Evolutionary conservation across 108 stramenopile genomes (phyloP), one percentile per base, ranked within the genome.

Genomic region (Skeletonema potamos): DNA sequence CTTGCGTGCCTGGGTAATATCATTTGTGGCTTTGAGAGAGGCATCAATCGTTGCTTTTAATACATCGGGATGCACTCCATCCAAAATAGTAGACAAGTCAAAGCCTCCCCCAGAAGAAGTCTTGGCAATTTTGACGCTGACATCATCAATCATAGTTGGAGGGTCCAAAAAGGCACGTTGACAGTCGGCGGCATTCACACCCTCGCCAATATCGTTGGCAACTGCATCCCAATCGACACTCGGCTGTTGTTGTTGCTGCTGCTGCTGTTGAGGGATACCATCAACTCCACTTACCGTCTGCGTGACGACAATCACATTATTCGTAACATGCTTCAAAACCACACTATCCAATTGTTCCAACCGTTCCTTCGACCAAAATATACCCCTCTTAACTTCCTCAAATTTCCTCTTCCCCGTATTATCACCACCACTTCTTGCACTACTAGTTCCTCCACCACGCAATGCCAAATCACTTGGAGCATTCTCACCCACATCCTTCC

Each of bases 221-320:
- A 95, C 84, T 27, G 74, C 71, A 18, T 86, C 79, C 94, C 94
- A 95, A 59, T 92, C 81, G 7, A 94, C 72, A 13, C 70, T 43
- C 44, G 60, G 41, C 28, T 63, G 48, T 2, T 20, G 48, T 2
- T 20, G 48, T 8, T 20, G 48, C 6, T 44, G 44, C n/a, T n/a
- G 44, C 18, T n/a, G 44, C 58, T 59, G 58, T 20, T 59, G 27
- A 27, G 56, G 56, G 0, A 9, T 17, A 3, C 32, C 58, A 17
- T 59, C 58, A 24, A 24, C 48, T 9, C 30, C 24, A 17, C 46
- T 29, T 27, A 44, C 48, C 17, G 9, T 51, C 20, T 44, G 7
- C 29, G 24, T 30, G 60, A n/a, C n/a, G n/a, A n/a, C n/a, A n/a
- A n/a, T n/a, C n/a, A n/a, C n/a, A n/a, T n/a, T 74, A 17, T 65